These are phyloP conservation scores for Aureobasidium sp. DNA, from an alignment of 2,329 filamentous ascomycete genomes.

Conservation along the genomic window DNA sequence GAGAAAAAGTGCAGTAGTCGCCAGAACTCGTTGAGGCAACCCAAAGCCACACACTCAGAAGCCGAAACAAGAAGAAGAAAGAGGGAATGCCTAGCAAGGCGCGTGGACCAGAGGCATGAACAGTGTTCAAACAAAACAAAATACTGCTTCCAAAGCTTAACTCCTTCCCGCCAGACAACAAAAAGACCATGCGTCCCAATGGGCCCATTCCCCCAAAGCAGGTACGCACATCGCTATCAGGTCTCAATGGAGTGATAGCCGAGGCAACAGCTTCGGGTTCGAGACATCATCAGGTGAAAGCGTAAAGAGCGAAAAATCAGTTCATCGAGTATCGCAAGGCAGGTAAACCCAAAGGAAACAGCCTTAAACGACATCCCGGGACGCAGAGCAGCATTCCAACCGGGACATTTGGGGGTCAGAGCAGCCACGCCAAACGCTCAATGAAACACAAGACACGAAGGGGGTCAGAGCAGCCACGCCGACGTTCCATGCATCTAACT, in stretches of 20 bases:
- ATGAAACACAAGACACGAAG: background rate
- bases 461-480: too few relatives aligned
- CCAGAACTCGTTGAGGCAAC: background rate
- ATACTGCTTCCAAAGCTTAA: background rate
- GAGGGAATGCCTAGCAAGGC: background rate
- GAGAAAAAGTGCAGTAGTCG: background rate
- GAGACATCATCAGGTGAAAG: background rate
- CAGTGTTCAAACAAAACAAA: background rate
- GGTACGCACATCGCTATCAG: background rate
- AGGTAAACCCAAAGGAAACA: background rate
- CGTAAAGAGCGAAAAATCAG: background rate
- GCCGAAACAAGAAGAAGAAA: background rate
- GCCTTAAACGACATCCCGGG: background rate
- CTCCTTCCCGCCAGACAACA: background rate
- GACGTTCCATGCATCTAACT: too few relatives aligned
- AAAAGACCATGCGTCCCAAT: background rate
- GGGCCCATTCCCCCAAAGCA: background rate
- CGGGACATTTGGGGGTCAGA: background rate
- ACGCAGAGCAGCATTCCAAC: background rate
- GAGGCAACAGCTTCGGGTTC: background rate
- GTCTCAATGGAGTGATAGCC: background rate
- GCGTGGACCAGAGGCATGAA: background rate
- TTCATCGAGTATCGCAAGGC: background rate
- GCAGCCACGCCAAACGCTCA: background rate
- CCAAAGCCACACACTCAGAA: background rate